A percentile compares a stretch with the other conserved stretches of the same genome.
Evolutionary conservation across 2,329 filamentous ascomycete genomes (phyloP).

Genomic region (Claviceps pusilla): DNA sequence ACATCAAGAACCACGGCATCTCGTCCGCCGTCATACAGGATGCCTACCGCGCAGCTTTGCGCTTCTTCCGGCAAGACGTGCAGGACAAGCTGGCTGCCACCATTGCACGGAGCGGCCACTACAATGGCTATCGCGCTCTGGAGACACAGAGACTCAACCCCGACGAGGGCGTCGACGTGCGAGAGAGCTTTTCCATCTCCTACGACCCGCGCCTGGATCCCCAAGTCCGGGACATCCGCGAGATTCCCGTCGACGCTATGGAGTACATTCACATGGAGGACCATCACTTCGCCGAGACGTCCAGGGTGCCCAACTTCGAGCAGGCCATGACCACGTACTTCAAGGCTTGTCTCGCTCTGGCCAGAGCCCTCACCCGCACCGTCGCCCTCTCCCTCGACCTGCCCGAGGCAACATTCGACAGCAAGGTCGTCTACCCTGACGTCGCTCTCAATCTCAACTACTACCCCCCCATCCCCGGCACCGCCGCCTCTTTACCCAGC

Average conservation of each 20-base stretch:
- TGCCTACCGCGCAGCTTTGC: slow-evolving; percentile 19
- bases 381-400: slow-evolving; percentile 42
- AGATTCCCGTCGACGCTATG: slow-evolving; percentile 28
- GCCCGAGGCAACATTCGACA: slow-evolving; percentile 39
- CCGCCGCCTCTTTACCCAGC: not conserved
- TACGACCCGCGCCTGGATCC: slow-evolving; percentile 40
- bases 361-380: slow-evolving; percentile 32
- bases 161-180: slow-evolving; percentile 32
- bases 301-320: slow-evolving; percentile 33
- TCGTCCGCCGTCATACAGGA: slow-evolving; percentile 15
- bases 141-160: slow-evolving; percentile 32
- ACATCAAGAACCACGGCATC: slow-evolving; percentile 33
- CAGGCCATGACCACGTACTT: slow-evolving; percentile 31
- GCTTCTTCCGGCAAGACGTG: slow-evolving; percentile 33
- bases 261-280: slow-evolving; percentile 30
- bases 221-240: slow-evolving; percentile 21
- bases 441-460: slow-evolving; percentile 27
- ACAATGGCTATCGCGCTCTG: slow-evolving; percentile 32
- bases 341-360: slow-evolving; percentile 31
- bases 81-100: slow-evolving; percentile 26
- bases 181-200: slow-evolving; percentile 35
- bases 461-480: slow-evolving; percentile 16
- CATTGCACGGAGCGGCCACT: slow-evolving; percentile 23
- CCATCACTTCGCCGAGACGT: slow-evolving; percentile 23
- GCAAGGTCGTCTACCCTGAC: slow-evolving; percentile 36